Percentiles rank a stretch among this genome's conserved stretches.
Conservation (phyloP, 2,329 filamentous ascomycete genomes). For the Clarireedia homoeocarpa region DNA sequence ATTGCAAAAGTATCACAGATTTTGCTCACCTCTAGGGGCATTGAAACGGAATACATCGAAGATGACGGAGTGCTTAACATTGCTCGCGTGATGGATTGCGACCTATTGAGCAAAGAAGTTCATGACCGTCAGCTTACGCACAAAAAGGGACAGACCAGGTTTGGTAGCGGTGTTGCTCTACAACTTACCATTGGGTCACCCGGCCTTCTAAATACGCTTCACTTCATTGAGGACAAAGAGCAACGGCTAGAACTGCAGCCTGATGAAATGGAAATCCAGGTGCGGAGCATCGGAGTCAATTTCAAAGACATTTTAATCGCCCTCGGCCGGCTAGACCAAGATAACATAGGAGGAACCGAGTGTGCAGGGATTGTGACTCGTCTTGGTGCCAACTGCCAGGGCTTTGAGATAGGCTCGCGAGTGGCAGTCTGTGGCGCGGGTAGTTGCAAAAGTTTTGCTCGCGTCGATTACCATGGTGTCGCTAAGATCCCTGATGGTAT, state of each 20-base stretch:
- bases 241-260: background rate
- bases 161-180: background rate
- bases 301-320: background rate
- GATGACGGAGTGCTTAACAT: conserved; percentile 1
- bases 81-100: background rate
- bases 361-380: background rate
- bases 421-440: too few species aligned
- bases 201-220: background rate
- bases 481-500: too few species aligned
- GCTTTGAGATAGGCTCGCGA: too few species aligned
- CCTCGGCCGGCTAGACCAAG: background rate
- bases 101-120: background rate
- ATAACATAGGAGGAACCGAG: background rate
- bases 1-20: background rate
- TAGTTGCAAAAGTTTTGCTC: too few species aligned
- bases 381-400: background rate
- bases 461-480: too few species aligned
- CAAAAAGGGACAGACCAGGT: background rate
- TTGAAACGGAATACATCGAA: conserved; percentile 11
- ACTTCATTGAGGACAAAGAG: background rate
- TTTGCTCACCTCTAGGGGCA: background rate
- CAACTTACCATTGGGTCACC: background rate
- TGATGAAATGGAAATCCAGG: background rate
- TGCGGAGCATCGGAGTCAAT: background rate
- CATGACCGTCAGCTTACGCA: background rate